Conservation (phyloP, 352 stramenopile species). For the Thraustotheca clavata region DNA sequence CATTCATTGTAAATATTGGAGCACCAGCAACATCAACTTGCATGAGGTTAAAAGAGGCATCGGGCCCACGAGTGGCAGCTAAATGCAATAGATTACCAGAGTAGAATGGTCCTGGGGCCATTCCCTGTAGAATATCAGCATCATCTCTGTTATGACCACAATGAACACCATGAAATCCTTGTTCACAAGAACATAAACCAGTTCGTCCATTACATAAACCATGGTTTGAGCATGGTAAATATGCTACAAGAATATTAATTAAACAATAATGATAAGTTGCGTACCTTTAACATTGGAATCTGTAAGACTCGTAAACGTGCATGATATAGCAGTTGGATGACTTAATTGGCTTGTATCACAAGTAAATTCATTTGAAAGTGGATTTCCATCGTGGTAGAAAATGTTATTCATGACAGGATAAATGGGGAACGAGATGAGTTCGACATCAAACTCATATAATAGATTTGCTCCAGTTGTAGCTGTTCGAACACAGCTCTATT, state of each 20-base stretch:
- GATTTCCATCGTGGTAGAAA: constrained; percentile 55
- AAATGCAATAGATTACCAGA: constrained; percentile 57
- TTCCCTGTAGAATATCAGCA: constrained; percentile 44
- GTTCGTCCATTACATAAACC: constrained; percentile 39
- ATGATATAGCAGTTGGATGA: constrained; percentile 25
- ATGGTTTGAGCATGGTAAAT: constrained; percentile 51
- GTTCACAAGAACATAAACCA: constrained; percentile 47
- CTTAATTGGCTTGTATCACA: constrained; percentile 31
- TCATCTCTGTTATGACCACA: constrained; percentile 58
- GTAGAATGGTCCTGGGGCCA: constrained; percentile 49
- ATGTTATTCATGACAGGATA: constrained; percentile 79
- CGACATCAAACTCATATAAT: constrained; percentile 40
- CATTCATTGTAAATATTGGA: constrained; percentile 57
- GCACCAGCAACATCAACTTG: constrained; percentile 40
- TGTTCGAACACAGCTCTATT: neutral
- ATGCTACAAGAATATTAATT: constrained; percentile 21
- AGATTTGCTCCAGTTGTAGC: constrained; percentile 28
- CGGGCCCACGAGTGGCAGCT: constrained; percentile 34
- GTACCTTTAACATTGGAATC: constrained; percentile 34
- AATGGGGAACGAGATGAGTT: constrained; percentile 47
- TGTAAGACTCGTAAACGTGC: constrained; percentile 36
- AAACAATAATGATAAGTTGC: neutral
- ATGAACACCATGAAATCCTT: constrained; percentile 60
- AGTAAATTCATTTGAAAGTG: constrained; percentile 39
- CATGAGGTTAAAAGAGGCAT: constrained; percentile 57